Percentiles rank a stretch among this genome's conserved stretches.
These are phyloP conservation scores for Marasmius sp. DNA, from an alignment of 1,284 basidiomycete species.

Conservation along the genomic window DNA sequence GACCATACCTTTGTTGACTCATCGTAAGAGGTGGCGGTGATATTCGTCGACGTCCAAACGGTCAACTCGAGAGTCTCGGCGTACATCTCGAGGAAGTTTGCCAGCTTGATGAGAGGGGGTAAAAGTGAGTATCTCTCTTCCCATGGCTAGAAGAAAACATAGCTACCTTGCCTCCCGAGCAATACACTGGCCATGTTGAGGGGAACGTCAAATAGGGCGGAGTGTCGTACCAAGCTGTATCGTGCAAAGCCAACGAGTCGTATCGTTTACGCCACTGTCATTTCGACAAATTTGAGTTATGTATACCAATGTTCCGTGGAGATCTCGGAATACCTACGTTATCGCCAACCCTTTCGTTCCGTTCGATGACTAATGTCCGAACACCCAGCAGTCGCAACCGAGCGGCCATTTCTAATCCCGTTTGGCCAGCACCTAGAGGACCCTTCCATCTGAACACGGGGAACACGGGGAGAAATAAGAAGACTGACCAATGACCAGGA, in stretches of 20 bases:
- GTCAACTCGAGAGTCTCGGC: conserved; percentile 52
- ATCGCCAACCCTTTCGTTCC: conserved; percentile 42
- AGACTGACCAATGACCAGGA: conserved; percentile 31
- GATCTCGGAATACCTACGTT: conserved; percentile 8
- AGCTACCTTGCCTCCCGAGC: conserved; percentile 40
- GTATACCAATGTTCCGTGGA: background rate
- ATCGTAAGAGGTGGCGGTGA: conserved; percentile 37
- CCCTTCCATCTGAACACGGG: background rate
- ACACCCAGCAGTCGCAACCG: conserved; percentile 33
- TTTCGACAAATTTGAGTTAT: background rate
- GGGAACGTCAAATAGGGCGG: conserved; percentile 44
- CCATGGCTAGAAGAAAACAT: background rate
- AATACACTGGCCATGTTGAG: conserved; percentile 47
- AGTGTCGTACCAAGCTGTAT: conserved; percentile 47
- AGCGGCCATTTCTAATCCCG: conserved; percentile 38
- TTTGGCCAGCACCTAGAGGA: conserved; percentile 31
- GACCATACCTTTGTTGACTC: conserved; percentile 40
- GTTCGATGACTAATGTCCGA: conserved; percentile 16
- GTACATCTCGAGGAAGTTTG: conserved; percentile 56
- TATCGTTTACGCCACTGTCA: conserved; percentile 46
- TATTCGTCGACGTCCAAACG: conserved; percentile 47
- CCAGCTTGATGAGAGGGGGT: conserved; percentile 36
- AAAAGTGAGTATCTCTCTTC: background rate
- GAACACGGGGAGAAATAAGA: background rate
- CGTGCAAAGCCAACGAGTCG: conserved; percentile 49